Conservation (phyloP, 1,139 yeast species). For the Eremothecium coryli region DNA sequence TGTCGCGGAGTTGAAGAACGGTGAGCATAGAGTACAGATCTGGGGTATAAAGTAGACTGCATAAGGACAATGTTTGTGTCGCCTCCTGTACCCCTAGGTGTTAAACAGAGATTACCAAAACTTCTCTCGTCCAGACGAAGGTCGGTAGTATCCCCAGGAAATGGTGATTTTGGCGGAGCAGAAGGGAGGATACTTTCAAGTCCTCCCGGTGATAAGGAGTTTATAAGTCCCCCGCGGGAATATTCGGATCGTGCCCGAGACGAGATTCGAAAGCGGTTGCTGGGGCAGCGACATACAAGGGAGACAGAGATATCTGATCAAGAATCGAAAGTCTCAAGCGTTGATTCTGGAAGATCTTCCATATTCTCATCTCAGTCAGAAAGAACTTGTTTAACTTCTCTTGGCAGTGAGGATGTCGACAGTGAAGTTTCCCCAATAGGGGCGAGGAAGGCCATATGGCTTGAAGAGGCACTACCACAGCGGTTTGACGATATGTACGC, state of each 20-base stretch:
- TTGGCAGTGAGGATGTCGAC: background rate
- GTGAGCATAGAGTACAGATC: no score
- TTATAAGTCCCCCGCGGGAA: conserved; percentile 33
- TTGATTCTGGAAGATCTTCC: background rate
- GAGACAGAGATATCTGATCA: background rate
- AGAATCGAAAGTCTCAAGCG: background rate
- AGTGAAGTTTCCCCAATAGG: background rate
- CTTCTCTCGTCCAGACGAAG: conserved; percentile 15
- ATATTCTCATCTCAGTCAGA: background rate
- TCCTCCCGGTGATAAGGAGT: no score
- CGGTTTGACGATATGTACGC: conserved; percentile 47
- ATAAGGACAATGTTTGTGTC: conserved; percentile 24
- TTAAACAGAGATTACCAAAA: conserved; percentile 20
- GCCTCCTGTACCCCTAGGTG: conserved; percentile 27
- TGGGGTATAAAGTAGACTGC: no score
- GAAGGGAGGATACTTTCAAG: no score
- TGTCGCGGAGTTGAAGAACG: no score
- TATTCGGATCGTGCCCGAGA: conserved; percentile 36
- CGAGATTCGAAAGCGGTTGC: conserved; percentile 31
- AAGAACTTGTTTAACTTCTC: background rate
- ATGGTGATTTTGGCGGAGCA: no score
- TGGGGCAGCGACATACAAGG: conserved; percentile 8
- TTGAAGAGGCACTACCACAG: conserved; percentile 40
- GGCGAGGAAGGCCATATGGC: conserved; percentile 22
- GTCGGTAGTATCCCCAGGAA: no score